These are phyloP conservation scores for Saturnispora silvae DNA, from an alignment of 805 yeast genomes.

Conservation along the genomic window DNA sequence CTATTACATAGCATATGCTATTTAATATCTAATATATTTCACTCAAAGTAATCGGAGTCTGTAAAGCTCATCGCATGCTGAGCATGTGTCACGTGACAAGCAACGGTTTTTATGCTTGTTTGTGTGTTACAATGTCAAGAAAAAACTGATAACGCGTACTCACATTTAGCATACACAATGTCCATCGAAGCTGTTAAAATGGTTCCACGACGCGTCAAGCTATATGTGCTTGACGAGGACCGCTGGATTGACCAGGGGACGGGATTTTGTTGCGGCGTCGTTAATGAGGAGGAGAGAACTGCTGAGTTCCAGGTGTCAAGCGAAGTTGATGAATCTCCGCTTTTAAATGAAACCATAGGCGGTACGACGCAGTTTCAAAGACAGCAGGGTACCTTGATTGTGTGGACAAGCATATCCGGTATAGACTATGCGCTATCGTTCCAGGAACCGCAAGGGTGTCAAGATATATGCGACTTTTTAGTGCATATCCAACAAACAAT, in stretches of 20 bases:
- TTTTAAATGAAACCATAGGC: slow-evolving; percentile 57
- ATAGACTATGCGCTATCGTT: slow-evolving; percentile 81
- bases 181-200: slow-evolving; percentile 38
- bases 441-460: slow-evolving; percentile 87
- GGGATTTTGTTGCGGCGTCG: slow-evolving; percentile 75
- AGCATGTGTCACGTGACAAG: too few species aligned
- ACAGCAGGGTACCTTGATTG: slow-evolving; percentile 88
- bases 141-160: too few species aligned
- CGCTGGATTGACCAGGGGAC: slow-evolving; percentile 92
- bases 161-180: too few species aligned
- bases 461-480: slow-evolving; percentile 70
- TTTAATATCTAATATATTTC: too few species aligned
- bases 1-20: too few species aligned
- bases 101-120: too few species aligned
- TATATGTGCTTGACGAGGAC: slow-evolving; percentile 71
- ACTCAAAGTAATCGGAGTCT: too few species aligned
- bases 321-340: slow-evolving; percentile 50
- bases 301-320: slow-evolving; percentile 66
- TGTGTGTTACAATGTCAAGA: too few species aligned
- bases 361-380: slow-evolving; percentile 79
- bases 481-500: slow-evolving; percentile 48
- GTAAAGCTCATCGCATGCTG: too few species aligned
- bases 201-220: slow-evolving; percentile 57
- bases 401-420: slow-evolving; percentile 75
- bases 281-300: slow-evolving; percentile 28